A percentile compares a stretch with the other conserved stretches of the same genome.
These are phyloP conservation scores for Phaeophleospora eucalypticola DNA, from an alignment of 2,329 filamentous ascomycete genomes.

Conservation along the genomic window DNA sequence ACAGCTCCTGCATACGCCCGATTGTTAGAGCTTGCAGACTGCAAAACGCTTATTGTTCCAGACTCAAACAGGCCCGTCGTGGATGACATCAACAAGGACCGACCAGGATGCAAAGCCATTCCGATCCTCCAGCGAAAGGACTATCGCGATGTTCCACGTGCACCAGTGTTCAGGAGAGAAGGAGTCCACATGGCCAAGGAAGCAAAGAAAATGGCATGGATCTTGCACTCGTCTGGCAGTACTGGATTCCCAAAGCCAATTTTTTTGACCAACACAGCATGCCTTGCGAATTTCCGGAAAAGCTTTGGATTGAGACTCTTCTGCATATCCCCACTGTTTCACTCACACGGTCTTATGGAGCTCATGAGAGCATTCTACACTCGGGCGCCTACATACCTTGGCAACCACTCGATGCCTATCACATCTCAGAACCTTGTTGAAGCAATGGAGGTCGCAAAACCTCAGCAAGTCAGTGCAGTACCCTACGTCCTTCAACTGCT, in stretches of 20 bases:
- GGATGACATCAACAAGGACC: constrained; percentile 31
- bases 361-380: constrained; percentile 52
- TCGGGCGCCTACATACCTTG: constrained; percentile 50
- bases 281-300: constrained; percentile 47
- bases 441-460: constrained; percentile 28
- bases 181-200: constrained; percentile 24
- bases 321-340: constrained; percentile 56
- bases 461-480: constrained; percentile 55
- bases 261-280: constrained; percentile 52
- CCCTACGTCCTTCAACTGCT: constrained; percentile 63
- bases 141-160: constrained; percentile 17
- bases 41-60: constrained; percentile 27
- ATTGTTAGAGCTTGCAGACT: constrained; percentile 43
- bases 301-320: constrained; percentile 49
- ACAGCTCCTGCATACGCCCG: constrained; percentile 49
- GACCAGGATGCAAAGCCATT: constrained; percentile 30
- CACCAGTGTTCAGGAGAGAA: constrained; percentile 12
- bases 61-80: constrained; percentile 24
- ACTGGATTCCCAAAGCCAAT: constrained; percentile 63
- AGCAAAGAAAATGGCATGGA: constrained; percentile 37
- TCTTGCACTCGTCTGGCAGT: constrained; percentile 53
- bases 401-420: constrained; percentile 54
- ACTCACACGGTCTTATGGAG: constrained; percentile 56
- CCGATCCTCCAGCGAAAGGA: constrained; percentile 24
- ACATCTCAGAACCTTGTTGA: constrained; percentile 38